Evolutionary conservation across 495 filamentous ascomycete species (phyloP), one percentile per base, ranked within the genome.

Genomic region (Talaromyces nanjingensis): DNA sequence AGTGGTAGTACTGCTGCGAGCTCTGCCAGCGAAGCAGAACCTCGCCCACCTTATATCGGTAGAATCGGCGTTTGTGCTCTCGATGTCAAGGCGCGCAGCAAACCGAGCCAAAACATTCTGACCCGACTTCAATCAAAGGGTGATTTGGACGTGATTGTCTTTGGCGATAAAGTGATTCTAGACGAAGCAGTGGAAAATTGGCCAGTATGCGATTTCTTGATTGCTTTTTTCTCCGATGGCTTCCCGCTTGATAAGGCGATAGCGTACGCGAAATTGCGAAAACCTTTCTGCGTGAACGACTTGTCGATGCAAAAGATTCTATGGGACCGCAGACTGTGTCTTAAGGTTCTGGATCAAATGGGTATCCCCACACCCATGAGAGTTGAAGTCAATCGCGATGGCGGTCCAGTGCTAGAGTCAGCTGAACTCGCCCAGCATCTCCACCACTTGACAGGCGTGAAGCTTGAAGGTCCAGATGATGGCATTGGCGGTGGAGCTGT

Each of bases 171-270:
- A 71, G 91, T 96, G 58, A 98, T 99, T 66, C 79, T 98, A 54
- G 94, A 99, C 66, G 94, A 98, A 81, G 86, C 85, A 76, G 78
- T 84, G 71, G 82, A 82, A 64, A 85, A 86, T 69, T 85, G 81
- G 81, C 81, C 80, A 3, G 74, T 84, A 33, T 85, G 92, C 73
- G 94, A 99, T 74, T 99, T 94, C 68, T 78, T 99, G 22, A 94
- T 99, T 56, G 93, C 92, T 20, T 99, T 99, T 75, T 99, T 97
- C 76, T 96, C 92, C 0, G 93, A 96, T 73, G 94, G 94, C 0
- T 99, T 99, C 66, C 94, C 94, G 0, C 77, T 99, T 34, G 93
- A 99, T 55, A 99, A 98, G 73, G 96, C 94, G 5, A 96, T 98
- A 69, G 89, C 91, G 14, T 99, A 99, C 73, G 89, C 90, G 52